Conservation (phyloP, 306 rosid genomes). For the Rosa rugosa region DNA sequence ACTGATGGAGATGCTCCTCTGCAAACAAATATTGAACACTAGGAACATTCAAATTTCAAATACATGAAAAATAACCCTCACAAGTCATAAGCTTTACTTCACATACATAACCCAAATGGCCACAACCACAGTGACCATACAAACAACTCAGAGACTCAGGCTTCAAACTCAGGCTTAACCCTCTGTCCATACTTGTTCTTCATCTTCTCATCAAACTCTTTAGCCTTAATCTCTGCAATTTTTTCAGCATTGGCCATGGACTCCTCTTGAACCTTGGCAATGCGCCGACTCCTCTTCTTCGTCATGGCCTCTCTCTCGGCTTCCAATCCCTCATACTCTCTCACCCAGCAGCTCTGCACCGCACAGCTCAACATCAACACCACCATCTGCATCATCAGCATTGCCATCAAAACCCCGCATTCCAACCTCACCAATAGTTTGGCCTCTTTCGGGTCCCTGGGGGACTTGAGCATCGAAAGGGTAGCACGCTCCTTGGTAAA, state of each 20-base stretch:
- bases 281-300: slow-evolving; percentile 51
- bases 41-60: not conserved
- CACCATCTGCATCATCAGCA: slow-evolving; percentile 59
- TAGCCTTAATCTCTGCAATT: slow-evolving; percentile 43
- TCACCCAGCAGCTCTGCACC: slow-evolving; percentile 72
- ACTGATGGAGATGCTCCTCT: not conserved
- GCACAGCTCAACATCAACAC: slow-evolving; percentile 62
- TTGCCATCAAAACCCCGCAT: slow-evolving; percentile 75
- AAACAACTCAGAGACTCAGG: slow-evolving; percentile 2
- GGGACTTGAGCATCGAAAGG: slow-evolving; percentile 49
- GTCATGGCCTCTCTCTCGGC: slow-evolving; percentile 55
- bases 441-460: slow-evolving; percentile 60
- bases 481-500: slow-evolving; percentile 60
- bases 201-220: slow-evolving; percentile 58
- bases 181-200: slow-evolving; percentile 54
- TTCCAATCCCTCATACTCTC: slow-evolving; percentile 62
- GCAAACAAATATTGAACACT: not conserved
- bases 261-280: slow-evolving; percentile 64
- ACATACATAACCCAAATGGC: slow-evolving; percentile 4
- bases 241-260: slow-evolving; percentile 45
- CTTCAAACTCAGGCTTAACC: slow-evolving; percentile 73
- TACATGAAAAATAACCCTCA: slow-evolving; percentile 3
- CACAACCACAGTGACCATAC: slow-evolving; percentile 24
- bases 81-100: slow-evolving; percentile 11
- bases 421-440: slow-evolving; percentile 65